Evolutionary conservation across 345 rosid genomes (phyloP).

Genomic region (Salix arbutifolia): DNA sequence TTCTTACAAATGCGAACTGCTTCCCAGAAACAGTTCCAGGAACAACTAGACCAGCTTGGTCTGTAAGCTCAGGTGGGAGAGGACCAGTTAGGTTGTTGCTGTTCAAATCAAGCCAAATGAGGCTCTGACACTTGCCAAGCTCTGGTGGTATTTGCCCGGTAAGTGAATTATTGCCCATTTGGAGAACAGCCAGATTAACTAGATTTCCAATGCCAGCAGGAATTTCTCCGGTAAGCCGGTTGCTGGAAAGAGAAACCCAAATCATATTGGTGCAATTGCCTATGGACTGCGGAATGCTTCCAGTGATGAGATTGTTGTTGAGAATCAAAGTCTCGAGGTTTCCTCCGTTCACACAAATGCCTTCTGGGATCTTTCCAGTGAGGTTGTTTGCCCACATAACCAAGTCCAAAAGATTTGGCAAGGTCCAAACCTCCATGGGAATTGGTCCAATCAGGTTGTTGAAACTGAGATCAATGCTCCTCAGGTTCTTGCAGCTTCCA

Average conservation of each 20-base stretch:
- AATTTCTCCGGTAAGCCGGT: conserved; percentile 60
- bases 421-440: conserved; percentile 60
- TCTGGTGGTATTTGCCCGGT: conserved; percentile 66
- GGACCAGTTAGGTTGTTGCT: conserved; percentile 65
- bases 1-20: conserved; percentile 88
- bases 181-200: conserved; percentile 63
- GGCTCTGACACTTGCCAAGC: conserved; percentile 70
- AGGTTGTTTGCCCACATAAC: conserved; percentile 97
- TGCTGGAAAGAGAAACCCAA: conserved; percentile 90
- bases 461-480: conserved; percentile 81
- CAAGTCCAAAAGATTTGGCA: conserved; percentile 68
- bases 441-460: conserved; percentile 63
- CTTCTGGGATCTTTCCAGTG: conserved; percentile 72
- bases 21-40: conserved; percentile 88
- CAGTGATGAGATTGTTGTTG: conserved; percentile 74
- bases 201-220: conserved; percentile 69
- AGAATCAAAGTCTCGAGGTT: conserved; percentile 76
- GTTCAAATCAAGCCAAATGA: conserved; percentile 93
- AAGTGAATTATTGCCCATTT: conserved; percentile 83
- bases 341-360: conserved; percentile 66
- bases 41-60: conserved; percentile 61
- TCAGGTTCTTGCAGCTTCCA: conserved; percentile 65
- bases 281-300: conserved; percentile 71
- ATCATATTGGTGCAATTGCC: conserved; percentile 70
- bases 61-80: conserved; percentile 62